phyloP scores from a whole-genome alignment of 495 filamentous ascomycete genomes.

The Bacidia gigantensis region DNA sequence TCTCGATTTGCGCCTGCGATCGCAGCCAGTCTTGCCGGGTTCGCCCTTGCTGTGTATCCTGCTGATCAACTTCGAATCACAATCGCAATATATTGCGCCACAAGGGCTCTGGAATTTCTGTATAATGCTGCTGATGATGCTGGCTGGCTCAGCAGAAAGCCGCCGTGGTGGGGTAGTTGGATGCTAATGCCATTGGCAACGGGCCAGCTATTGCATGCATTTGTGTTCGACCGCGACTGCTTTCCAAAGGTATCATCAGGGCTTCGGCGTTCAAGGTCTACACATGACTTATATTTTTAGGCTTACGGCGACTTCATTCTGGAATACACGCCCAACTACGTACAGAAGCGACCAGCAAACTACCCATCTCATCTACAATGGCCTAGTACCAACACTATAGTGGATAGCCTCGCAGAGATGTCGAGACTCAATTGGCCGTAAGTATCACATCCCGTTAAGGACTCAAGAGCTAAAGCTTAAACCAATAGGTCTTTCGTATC shows the following conservation, averaged over 20 bases:
- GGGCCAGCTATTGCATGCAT: constrained; percentile 81
- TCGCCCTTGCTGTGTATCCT: constrained; percentile 68
- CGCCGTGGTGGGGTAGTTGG: constrained; percentile 95
- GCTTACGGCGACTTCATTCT: constrained; percentile 63
- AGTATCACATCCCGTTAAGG: constrained; percentile 20
- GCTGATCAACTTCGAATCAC: constrained; percentile 63
- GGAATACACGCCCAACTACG: constrained; percentile 59
- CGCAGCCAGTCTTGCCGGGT: constrained; percentile 72
- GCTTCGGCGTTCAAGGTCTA: background rate
- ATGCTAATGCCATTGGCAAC: constrained; percentile 83
- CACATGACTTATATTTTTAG: constrained; percentile 22
- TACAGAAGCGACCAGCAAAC: constrained; percentile 54
- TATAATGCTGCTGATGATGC: constrained; percentile 74
- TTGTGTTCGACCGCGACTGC: constrained; percentile 84
- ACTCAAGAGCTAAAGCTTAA: background rate
- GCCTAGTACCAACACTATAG: constrained; percentile 62
- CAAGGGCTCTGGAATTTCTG: constrained; percentile 68
- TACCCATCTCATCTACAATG: constrained; percentile 55
- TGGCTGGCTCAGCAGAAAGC: constrained; percentile 61
- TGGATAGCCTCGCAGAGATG: constrained; percentile 70
- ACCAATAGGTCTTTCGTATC: constrained; percentile 56
- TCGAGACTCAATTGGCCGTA: constrained; percentile 76
- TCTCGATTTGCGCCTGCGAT: constrained; percentile 74
- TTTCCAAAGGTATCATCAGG: constrained; percentile 55
- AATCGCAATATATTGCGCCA: constrained; percentile 63